Base-by-base conservation (phyloP, 192 early-diverging fungal species). In the Coemansia sp. region DNA sequence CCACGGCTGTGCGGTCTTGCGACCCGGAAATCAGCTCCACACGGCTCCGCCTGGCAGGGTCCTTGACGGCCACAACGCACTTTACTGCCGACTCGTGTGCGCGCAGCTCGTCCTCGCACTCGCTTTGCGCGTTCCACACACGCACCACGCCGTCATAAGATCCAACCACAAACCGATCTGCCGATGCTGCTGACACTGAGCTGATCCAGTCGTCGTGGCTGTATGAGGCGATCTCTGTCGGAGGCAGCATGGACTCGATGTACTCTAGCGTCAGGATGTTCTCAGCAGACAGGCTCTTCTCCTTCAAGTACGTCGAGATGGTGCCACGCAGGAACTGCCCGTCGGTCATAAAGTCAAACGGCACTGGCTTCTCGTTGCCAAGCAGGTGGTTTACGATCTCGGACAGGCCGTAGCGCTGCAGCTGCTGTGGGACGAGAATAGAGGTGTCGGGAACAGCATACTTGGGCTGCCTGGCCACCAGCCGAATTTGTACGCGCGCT, bases 151-250 rank as follows among this genome's bases (percentile, higher is more conserved):
- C 88, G 74, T 97, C 95, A 70, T 92, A 95, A 16, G 92, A 91
- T 28, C 91, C 91, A 14, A 92, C 91, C 61, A 92, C 82, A 62
- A 93, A 90, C 31, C 62, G 53, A 9, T 66, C 59, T 13, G 55
- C 23, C 25, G 66, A 57, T 33, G 65, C 47, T 9, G 73, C 70
- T 0, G 68, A 58, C 10, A 93, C 91, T 25, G 89, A 89, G 64
- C 89, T 89, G 64, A 98, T 90, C 96, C 96, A 98, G 74, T 98
- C 96, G 66, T 97, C 94, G 64, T 95, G 94, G 68, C 94, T 87
- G 65, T 87, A 91, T 20, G 93, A 84, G 14, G 89, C 87, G 34
- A 93, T 71, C 45, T 86, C 85, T 13, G 83, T 87, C 16, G 96
- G 96, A 13, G 95, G 95, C 45, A 93, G 85, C 84, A 92, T 88